Evolutionary conservation across 768 basidiomycete species (phyloP).

Genomic region (Trametes cinnabarina): DNA sequence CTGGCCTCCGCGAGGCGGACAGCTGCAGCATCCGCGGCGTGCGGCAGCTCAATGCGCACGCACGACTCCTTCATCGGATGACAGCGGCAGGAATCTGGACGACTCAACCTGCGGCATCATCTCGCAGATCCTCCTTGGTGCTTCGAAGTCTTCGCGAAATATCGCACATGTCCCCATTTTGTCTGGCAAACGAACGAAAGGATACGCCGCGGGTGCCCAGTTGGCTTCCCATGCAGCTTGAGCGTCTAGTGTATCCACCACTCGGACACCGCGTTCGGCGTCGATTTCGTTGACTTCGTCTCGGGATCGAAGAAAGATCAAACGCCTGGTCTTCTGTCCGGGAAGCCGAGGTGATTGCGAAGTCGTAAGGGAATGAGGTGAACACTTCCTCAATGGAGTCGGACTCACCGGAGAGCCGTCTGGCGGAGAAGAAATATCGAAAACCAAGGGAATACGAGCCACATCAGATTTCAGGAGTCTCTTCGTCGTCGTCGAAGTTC

Average conservation of each 20-base stretch:
- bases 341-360: background rate
- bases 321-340: background rate
- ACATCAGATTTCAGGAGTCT: background rate
- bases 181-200: slow-evolving; percentile 78
- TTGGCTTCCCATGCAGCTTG: slow-evolving; percentile 59
- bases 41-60: background rate
- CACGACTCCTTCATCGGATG: background rate
- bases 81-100: too few relatives aligned
- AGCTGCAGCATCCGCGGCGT: background rate
- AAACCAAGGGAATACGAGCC: slow-evolving; percentile 7
- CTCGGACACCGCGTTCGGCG: background rate
- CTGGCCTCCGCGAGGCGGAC: background rate
- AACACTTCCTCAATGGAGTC: background rate
- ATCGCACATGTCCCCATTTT: slow-evolving; percentile 83
- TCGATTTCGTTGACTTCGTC: background rate
- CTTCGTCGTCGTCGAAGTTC: too few relatives aligned
- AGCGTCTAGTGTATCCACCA: background rate
- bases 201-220: slow-evolving; percentile 73
- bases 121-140: slow-evolving; percentile 45
- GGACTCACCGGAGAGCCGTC: background rate
- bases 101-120: background rate
- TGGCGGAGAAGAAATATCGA: slow-evolving; percentile 7
- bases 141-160: slow-evolving; percentile 81
- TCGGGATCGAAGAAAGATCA: slow-evolving; percentile 1
- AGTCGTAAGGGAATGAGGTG: background rate